phyloP scores from a whole-genome alignment of 2,329 filamentous ascomycete species.

The Neonectria coccinea region DNA sequence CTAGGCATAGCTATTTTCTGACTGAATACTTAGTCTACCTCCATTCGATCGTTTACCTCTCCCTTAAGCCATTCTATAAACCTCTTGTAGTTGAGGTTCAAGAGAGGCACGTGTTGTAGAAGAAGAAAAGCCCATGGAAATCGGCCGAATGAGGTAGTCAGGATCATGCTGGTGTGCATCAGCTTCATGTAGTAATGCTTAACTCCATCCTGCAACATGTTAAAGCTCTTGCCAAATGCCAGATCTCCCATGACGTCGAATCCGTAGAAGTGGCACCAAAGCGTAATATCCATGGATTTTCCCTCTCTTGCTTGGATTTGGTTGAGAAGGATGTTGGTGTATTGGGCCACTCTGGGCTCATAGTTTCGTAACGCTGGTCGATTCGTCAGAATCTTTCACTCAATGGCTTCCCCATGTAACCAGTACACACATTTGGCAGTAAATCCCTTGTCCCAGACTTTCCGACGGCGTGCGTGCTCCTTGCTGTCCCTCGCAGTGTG shows the following conservation, averaged over 20 bases:
- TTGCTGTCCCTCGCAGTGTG: background rate
- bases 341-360: conserved; percentile 27
- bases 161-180: conserved; percentile 1
- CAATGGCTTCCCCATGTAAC: background rate
- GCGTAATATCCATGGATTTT: background rate
- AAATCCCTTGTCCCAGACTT: conserved; percentile 5
- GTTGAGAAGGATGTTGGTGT: conserved; percentile 9
- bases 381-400: too few species aligned
- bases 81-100: background rate
- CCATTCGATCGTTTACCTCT: background rate
- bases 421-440: background rate
- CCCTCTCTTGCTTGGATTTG: conserved; percentile 5
- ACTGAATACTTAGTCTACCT: background rate
- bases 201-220: conserved; percentile 20
- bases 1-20: background rate
- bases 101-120: background rate
- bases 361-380: conserved; percentile 25
- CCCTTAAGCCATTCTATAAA: background rate
- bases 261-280: conserved; percentile 31
- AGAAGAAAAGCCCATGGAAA: background rate
- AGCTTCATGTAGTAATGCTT: conserved; percentile 19
- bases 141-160: conserved; percentile 15
- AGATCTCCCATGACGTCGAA: conserved; percentile 37
- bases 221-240: conserved; percentile 32
- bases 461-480: conserved; percentile 4